Base-by-base conservation (phyloP, 2,329 filamentous ascomycete genomes). In the Fusarium continuum region DNA sequence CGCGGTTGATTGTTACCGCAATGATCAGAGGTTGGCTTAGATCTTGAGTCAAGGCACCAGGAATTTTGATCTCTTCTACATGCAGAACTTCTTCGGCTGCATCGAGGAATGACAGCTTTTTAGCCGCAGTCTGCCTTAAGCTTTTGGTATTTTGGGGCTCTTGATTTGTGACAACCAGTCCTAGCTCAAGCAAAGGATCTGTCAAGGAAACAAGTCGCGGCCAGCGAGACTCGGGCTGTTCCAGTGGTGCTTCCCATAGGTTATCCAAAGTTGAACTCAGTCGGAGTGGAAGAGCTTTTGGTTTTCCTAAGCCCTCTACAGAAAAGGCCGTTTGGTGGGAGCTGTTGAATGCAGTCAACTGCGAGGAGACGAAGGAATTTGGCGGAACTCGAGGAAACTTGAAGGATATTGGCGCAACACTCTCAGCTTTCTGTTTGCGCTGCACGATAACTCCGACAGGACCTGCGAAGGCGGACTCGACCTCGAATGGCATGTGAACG, bases 401-500 rank as follows among this genome's bases (percentile, higher is more conserved):
- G 48, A 88, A 76, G 19, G 85, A 82, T 19, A 85, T 78, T 6
- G 85, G 78, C 3, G 79, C 77, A 9, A 79, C 70, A 55, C 75
- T 82, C 55, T 86, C 82, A 9, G 78, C 74, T 55, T 81, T 82
- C 35, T 88, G 81, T 73, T 90, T 96, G 59, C 93, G 85, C 76
- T 98, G 94, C 53, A 99, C 86, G 17, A 99, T 84, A 44, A 98
- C 83, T 22, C 95, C 95, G 26, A 87, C 83, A 6, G 93, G 91
- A 11, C 91, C 91, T 29, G 94, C 88, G 74, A 93, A 92, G 25
- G 91, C 93, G 48, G 87, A 87, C 73, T 97, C 92, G 35, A 97
- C 91, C 77, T 98, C 93, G 72, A 99, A 99, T 2, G 94, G 94
- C 72, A 99, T 87, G 74, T 97, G 92, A 41, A 98, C 84, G 55